Conservation (phyloP, 1,284 basidiomycete species). For the Singerocomus inundabilis region DNA sequence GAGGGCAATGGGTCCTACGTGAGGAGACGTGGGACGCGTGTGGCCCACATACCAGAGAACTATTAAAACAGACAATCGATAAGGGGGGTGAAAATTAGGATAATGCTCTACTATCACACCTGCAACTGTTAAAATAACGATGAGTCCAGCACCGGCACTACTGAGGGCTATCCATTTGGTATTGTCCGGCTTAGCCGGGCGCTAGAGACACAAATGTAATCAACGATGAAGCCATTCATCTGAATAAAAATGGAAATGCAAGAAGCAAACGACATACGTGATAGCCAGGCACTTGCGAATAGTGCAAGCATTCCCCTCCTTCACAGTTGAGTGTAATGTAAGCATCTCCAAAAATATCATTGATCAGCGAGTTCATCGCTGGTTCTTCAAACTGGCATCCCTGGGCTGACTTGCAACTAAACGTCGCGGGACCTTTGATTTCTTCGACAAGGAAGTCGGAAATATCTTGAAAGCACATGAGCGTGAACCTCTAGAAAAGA, state of each 20-base stretch:
- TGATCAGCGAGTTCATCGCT: constrained; percentile 94
- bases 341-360: constrained; percentile 89
- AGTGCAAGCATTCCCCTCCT: constrained; percentile 92
- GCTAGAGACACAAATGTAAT: constrained; percentile 37
- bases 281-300: constrained; percentile 92
- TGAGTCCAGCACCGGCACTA: constrained; percentile 71
- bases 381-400: constrained; percentile 92
- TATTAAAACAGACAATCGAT: constrained; percentile 28
- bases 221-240: neutral
- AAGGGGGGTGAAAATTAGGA: neutral
- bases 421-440: constrained; percentile 88
- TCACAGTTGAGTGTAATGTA: constrained; percentile 88
- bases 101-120: constrained; percentile 33
- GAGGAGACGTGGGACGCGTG: constrained; percentile 49
- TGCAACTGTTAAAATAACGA: constrained; percentile 59
- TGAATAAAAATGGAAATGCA: neutral
- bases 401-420: constrained; percentile 75
- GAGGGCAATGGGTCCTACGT: constrained; percentile 67
- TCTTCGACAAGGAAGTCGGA: constrained; percentile 88
- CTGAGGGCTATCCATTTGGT: constrained; percentile 82
- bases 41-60: constrained; percentile 90
- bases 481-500: neutral
- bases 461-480: constrained; percentile 62
- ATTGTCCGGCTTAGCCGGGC: constrained; percentile 78
- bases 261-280: constrained; percentile 44